phyloP scores from a whole-genome alignment of 768 basidiomycete genomes.

The Psilocybe cubensis region DNA sequence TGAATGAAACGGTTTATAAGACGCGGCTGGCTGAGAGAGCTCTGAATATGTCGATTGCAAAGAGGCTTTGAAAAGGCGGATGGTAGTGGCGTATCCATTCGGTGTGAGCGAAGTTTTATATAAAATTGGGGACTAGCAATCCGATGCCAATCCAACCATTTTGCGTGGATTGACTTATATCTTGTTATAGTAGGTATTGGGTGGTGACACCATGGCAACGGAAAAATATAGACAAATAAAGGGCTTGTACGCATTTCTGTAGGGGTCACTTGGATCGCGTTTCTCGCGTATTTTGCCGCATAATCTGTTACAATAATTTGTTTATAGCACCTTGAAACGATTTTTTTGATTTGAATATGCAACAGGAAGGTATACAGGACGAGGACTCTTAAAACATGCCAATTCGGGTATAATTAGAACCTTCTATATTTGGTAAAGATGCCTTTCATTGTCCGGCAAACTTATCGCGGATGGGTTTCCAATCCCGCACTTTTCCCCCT shows the following conservation, averaged over 20 bases:
- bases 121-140: not conserved
- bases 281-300: not conserved
- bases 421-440: not conserved
- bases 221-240: not conserved
- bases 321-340: not conserved
- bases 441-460: not conserved
- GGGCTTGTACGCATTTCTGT: not conserved
- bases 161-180: not conserved
- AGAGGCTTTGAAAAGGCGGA: not conserved
- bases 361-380: not conserved
- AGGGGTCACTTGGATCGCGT: not conserved
- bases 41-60: not conserved
- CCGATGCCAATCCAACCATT: conserved; percentile 12
- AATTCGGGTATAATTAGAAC: not conserved
- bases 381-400: not conserved
- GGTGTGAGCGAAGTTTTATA: conserved; percentile 6
- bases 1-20: not conserved
- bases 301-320: not conserved
- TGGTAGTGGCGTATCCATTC: not conserved
- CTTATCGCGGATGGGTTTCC: not conserved
- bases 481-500: not conserved
- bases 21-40: not conserved
- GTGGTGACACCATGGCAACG: not conserved
- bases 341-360: too few relatives aligned
- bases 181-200: not conserved